Base-by-base conservation (phyloP, 2,329 filamentous ascomycete species). In the Arthrobotrys iridis region DNA sequence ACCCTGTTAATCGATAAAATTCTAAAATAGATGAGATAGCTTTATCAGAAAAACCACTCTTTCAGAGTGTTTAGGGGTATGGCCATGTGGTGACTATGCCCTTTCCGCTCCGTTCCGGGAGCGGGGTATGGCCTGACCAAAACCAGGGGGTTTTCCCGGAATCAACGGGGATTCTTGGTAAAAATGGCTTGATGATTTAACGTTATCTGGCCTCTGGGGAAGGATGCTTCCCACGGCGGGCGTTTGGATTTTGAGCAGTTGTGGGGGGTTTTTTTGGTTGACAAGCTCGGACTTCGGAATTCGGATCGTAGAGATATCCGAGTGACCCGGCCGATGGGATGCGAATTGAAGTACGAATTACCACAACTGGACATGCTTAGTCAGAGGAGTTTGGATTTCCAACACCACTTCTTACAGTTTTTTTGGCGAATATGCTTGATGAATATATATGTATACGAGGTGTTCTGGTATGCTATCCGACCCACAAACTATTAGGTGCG, bases 41-140 rank as follows among this genome's bases (percentile, higher is more conserved):
- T n/a, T n/a, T n/a, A n/a, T n/a, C n/a, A n/a, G n/a, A n/a, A n/a
- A 18, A 43, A 24, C 33, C 24, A 43, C 24, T 43, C 20, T 28
- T 20, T 22, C 11, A 41, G 18, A 37, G 28, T 22, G 26, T n/a
- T 58, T 6, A 20, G 40, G 22, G 26, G 45, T 20, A 20, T 24
- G 35, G 28, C 24, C 28, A 20, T 13, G 28, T 20, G 18, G 20
- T 20, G 18, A 35, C 58, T 33, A 45, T 46, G 46, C 20, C 33
- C 33, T 52, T 66, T 66, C 63, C 63, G 63, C 63, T 57, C 18
- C 6, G 63, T 66, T 66, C 63, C 63, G 63, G 63, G 63, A 58
- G 63, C 63, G 63, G 63, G 63, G 63, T 63, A 22, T 20, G 18
- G 22, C 8, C 28, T 43, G 57, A 20, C 55, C 33, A 40, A 40